A percentile compares a stretch with the other conserved stretches of the same genome.
phyloP scores from a whole-genome alignment of 768 basidiomycete species.

The Mycena venus region DNA sequence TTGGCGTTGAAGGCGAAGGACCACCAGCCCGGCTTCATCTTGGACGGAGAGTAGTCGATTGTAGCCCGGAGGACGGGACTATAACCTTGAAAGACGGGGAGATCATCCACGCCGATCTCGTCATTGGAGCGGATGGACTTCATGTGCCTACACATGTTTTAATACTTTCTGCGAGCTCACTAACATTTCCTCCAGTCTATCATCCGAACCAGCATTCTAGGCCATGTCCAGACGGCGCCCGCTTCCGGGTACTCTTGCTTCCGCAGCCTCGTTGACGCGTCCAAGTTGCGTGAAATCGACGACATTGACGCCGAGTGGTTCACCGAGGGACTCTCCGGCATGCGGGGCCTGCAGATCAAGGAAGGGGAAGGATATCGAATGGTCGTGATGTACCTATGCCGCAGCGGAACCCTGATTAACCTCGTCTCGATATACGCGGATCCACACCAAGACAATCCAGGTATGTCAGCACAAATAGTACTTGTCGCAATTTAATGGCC shows the following conservation, averaged over 20 bases:
- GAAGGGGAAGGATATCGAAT: background rate
- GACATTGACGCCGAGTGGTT: conserved; percentile 28
- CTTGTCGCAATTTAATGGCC: background rate
- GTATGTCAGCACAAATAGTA: background rate
- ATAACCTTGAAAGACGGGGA: conserved; percentile 52
- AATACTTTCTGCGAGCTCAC: background rate
- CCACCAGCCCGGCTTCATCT: conserved; percentile 12
- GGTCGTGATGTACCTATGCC: conserved; percentile 12
- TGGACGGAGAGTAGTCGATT: conserved; percentile 4
- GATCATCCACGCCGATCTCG: conserved; percentile 47
- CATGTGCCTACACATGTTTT: background rate
- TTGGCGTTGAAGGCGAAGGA: conserved; percentile 12
- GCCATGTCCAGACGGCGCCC: background rate
- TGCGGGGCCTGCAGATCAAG: background rate
- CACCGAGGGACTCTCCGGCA: conserved; percentile 13
- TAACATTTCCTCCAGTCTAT: conserved; percentile 7
- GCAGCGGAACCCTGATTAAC: conserved; percentile 15
- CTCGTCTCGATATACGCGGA: conserved; percentile 16
- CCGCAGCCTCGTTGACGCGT: conserved; percentile 20
- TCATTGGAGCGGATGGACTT: conserved; percentile 54
- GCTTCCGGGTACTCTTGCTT: conserved; percentile 19
- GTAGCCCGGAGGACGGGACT: conserved; percentile 41
- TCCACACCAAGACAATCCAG: conserved; percentile 16
- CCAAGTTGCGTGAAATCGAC: background rate
- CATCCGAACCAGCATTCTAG: conserved; percentile 18